Base-by-base conservation (phyloP, 2,329 filamentous ascomycete genomes). In the Cryphonectria naterciae region DNA sequence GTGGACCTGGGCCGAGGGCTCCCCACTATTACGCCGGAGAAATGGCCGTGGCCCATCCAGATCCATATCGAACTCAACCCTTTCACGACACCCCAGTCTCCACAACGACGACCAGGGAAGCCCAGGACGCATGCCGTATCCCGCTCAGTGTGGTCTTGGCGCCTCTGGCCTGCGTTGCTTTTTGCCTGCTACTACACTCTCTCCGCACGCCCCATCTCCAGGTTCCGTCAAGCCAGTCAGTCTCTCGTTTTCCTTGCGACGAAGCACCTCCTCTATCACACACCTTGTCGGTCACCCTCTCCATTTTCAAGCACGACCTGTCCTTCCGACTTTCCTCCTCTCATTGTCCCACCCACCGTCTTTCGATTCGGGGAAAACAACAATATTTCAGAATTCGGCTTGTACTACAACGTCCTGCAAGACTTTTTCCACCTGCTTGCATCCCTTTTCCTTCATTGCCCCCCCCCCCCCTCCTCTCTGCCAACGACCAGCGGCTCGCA, bases 11-110 rank as follows among this genome's bases (percentile, higher is more conserved):
- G 73, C 77, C 75, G 74, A 75, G 65, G 71, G 56, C 76, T 78
- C 84, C 83, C 85, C 85, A 88, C 86, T 85, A 86, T 87, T 87
- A 83, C 80, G 84, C 86, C 86, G 86, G 85, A 81, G 79, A 87
- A 85, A 86, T 79, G 84, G 85, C 86, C 86, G 85, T 81, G 78
- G 80, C 76, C 77, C 78, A 79, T 78, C 77, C 80, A 79, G 79
- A 80, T 80, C 79, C 81, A 77, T 74, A 73, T 68, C 69, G 65
- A 70, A 64, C 63, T 72, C 69, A 70, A 72, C 68, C 62, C 68
- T 72, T 70, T 63, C 69, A 67, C 68, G 64, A 68, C 68, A 37
- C 69, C 73, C 58, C 64, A 68, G 70, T 70, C 73, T 64, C 69
- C 73, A 64, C 68, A 37, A 43, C 22, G 17, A 63, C 67, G 41